These are phyloP conservation scores for Zygosaccharomyces lentus DNA, from an alignment of 805 yeast species.

Conservation along the genomic window DNA sequence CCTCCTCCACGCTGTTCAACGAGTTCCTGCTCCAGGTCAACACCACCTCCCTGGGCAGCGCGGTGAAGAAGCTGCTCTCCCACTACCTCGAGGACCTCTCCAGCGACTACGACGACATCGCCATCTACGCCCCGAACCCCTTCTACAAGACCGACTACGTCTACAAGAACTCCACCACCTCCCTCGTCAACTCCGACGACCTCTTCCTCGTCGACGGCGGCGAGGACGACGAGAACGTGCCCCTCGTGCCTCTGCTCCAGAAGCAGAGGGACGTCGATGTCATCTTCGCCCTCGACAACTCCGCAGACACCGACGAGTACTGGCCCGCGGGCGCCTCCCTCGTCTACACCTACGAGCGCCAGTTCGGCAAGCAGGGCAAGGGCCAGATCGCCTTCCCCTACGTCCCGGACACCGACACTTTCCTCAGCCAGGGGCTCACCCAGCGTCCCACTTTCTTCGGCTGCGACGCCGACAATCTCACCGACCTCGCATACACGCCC, in stretches of 20 bases:
- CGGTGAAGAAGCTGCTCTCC: constrained; percentile 43
- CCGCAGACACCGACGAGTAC: constrained; percentile 54
- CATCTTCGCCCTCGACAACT: constrained; percentile 61
- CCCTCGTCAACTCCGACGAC: constrained; percentile 41
- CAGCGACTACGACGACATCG: constrained; percentile 58
- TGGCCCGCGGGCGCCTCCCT: constrained; percentile 73
- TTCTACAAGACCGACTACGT: constrained; percentile 46
- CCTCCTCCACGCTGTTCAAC: constrained; percentile 80
- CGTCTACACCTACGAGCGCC: constrained; percentile 53
- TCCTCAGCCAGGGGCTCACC: constrained; percentile 57
- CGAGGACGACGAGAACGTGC: constrained; percentile 62
- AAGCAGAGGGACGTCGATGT: constrained; percentile 59
- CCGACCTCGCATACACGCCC: constrained; percentile 51
- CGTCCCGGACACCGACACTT: constrained; percentile 67
- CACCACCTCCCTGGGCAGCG: constrained; percentile 47
- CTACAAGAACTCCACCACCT: constrained; percentile 28
- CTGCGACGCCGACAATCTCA: constrained; percentile 62
- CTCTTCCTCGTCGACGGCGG: constrained; percentile 70
- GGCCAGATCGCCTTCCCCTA: constrained; percentile 65
- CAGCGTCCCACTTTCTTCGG: constrained; percentile 78
- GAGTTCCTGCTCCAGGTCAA: constrained; percentile 57
- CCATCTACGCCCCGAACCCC: constrained; percentile 70
- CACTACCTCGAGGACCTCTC: constrained; percentile 45
- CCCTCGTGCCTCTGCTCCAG: constrained; percentile 57
- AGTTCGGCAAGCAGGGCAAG: constrained; percentile 47